Conservation (phyloP, 371 early-diverging fungal species). For the Dichotomocladium elegans region DNA sequence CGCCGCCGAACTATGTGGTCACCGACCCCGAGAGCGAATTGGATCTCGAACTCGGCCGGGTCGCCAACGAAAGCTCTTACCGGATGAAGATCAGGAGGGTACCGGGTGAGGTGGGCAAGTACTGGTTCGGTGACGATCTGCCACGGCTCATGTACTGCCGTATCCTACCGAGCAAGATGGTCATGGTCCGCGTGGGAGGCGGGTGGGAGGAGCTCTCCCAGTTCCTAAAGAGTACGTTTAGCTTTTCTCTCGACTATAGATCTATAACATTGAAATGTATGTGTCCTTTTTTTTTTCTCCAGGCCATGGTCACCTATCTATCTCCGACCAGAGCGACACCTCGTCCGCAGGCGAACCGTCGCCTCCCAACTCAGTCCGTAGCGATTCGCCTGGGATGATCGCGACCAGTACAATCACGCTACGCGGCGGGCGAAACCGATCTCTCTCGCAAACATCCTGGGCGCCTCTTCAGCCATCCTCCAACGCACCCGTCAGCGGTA, state of each 20-base stretch:
- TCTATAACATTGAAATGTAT: neutral
- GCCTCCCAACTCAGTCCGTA: too few relatives aligned
- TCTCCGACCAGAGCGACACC: too few relatives aligned
- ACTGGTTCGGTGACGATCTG: conserved; percentile 64
- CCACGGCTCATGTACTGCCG: conserved; percentile 60
- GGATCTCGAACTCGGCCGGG: conserved; percentile 69
- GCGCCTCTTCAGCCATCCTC: too few relatives aligned
- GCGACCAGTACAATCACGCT: too few relatives aligned
- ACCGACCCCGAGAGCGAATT: conserved; percentile 61
- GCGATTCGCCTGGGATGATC: too few relatives aligned
- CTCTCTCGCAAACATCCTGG: too few relatives aligned
- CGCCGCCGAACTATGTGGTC: conserved; percentile 35
- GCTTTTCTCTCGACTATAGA: too few relatives aligned
- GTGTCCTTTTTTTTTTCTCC: neutral
- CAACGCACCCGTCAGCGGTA: too few relatives aligned
- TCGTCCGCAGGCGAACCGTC: too few relatives aligned
- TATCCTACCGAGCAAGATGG: conserved; percentile 59
- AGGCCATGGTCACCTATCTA: too few relatives aligned
- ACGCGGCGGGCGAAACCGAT: too few relatives aligned
- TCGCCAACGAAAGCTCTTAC: conserved; percentile 59
- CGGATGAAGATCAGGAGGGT: conserved; percentile 48
- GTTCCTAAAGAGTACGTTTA: conserved; percentile 22
- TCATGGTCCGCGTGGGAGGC: conserved; percentile 80
- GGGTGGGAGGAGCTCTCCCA: conserved; percentile 64
- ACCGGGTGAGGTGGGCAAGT: conserved; percentile 59